These are phyloP conservation scores for Didymella sp. DNA, from an alignment of 2,329 filamentous ascomycete species.

Conservation along the genomic window DNA sequence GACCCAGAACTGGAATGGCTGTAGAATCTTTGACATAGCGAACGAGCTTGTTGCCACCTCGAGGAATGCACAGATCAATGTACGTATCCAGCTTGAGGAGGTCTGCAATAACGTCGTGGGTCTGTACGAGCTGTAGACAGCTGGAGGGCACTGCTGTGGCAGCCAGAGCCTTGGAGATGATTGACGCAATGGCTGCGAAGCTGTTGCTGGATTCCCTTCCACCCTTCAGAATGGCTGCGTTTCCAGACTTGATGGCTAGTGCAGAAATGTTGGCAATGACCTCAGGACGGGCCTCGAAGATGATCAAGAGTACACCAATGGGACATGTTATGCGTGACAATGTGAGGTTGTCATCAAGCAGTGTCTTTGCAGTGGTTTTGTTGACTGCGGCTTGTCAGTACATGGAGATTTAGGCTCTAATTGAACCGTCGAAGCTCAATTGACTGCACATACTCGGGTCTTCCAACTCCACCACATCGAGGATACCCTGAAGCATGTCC, in stretches of 20 bases:
- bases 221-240: conserved; percentile 95
- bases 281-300: conserved; percentile 96
- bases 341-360: conserved; percentile 83
- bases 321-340: conserved; percentile 91
- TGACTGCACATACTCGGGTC: conserved; percentile 75
- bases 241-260: conserved; percentile 94
- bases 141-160: conserved; percentile 78
- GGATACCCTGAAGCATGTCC: conserved; percentile 94
- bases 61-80: conserved; percentile 94
- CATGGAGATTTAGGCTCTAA: neutral
- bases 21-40: conserved; percentile 88
- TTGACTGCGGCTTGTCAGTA: conserved; percentile 67
- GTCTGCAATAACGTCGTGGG: conserved; percentile 86
- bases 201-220: conserved; percentile 95
- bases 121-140: conserved; percentile 92
- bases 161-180: conserved; percentile 80
- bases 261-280: conserved; percentile 98
- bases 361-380: conserved; percentile 80
- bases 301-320: conserved; percentile 96
- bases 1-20: conserved; percentile 92
- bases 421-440: neutral
- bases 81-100: conserved; percentile 84
- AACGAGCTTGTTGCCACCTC: conserved; percentile 89
- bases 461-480: conserved; percentile 82
- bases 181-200: conserved; percentile 87